Base-by-base conservation (phyloP, 441 rosid genomes). In the Croton setiger region DNA sequence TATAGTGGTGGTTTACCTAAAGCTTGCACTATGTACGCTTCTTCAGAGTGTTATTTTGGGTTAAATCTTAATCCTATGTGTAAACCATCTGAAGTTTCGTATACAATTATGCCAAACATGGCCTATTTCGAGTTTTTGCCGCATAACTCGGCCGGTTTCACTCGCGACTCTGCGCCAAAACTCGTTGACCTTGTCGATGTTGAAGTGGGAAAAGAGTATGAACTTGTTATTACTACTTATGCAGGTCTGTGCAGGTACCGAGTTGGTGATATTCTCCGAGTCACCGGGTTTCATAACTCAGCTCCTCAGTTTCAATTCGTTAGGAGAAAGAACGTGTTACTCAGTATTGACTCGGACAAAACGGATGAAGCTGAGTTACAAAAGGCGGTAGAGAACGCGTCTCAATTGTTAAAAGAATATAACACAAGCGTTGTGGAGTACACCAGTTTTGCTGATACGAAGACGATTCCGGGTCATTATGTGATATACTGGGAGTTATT, bases 21-120 rank as follows among this genome's bases (percentile, higher is more conserved):
- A 63, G 93, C 97, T 7, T 93, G 98, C 78, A 90, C 98, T 4
- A 90, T 90, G 98, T 92, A 92, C 48, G 98, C 96, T 6, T 92
- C 98, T 1, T 92, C 97, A 0, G 98, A 92, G 67, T 90, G 98
- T 76, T 92, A 92, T 67, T 92, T 92, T 53, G 97, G 97, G 21
- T 78, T 92, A 14, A 93, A 93, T 74, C 84, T 93, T n/a, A 93
- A 93, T 73, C 98, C 97, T 31, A 86, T 93, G 92, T 75, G 88
- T 74, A 80, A 84, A 59, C 97, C 98, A 0, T 86, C 90, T 0
- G 91, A 92, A 68, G 98, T 92, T 27, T 87, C 97, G 3, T 93
- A 93, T 74, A 93, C 97, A 4, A 87, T 93, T 66, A 88, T 93
- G 93, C 98, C 98, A 7, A 88, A 86, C 85, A 93, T 93, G 98